Conservation (phyloP, 768 basidiomycete species). For the Pleurotus citrinopileatus region DNA sequence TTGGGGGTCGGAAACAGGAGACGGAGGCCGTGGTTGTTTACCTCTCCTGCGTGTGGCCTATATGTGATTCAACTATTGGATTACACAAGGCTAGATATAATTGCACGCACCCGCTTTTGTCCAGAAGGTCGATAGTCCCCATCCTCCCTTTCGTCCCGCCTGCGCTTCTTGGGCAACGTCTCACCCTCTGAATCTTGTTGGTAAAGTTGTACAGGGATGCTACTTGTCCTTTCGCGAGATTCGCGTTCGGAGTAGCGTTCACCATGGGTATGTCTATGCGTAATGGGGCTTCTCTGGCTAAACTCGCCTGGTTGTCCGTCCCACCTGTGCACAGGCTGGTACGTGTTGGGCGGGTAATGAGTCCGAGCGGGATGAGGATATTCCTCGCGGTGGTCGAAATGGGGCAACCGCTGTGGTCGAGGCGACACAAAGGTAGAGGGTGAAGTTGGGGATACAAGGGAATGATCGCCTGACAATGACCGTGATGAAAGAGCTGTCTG, state of each 20-base stretch:
- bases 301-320: conserved; percentile 14
- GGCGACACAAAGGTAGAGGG: conserved; percentile 23
- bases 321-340: conserved; percentile 39
- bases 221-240: conserved; percentile 33
- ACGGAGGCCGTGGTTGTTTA: conserved; percentile 29
- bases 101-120: conserved; percentile 53
- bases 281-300: conserved; percentile 4
- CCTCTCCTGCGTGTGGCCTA: conserved; percentile 40
- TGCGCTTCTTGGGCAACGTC: conserved; percentile 43
- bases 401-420: conserved; percentile 16
- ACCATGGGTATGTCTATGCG: conserved; percentile 7
- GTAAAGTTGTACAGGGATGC: conserved; percentile 24
- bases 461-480: conserved; percentile 1
- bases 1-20: conserved; percentile 23
- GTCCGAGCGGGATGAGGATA: conserved; percentile 28
- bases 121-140: conserved; percentile 47
- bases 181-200: conserved; percentile 23
- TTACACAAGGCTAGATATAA: conserved; percentile 6
- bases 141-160: conserved; percentile 47
- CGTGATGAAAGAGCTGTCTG: conserved; percentile 16
- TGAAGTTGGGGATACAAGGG: conserved; percentile 15
- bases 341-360: conserved; percentile 33
- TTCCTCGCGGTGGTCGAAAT: conserved; percentile 12
- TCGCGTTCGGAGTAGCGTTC: conserved; percentile 14
- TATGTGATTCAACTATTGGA: conserved; percentile 9